Base-by-base conservation (phyloP, 2,329 filamentous ascomycete genomes). In the Colletotrichum acutatum region DNA sequence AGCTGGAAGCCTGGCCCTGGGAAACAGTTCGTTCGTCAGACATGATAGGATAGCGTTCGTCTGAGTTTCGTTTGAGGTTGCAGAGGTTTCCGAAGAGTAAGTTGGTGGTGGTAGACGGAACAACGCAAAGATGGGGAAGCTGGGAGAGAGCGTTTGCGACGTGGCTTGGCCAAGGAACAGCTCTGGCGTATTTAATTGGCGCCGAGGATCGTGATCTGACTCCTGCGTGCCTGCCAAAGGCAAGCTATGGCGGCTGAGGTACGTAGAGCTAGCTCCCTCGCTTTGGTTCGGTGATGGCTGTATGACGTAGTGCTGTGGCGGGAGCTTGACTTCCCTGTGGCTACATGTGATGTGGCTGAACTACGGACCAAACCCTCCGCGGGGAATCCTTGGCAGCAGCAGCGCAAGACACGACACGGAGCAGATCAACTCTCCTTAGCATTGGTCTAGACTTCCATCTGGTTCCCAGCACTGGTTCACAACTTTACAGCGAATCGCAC, bases 291-390 rank as follows among this genome's bases (percentile, higher is more conserved):
- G 60, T 73, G 71, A 73, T 73, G 71, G 49, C 66, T 65, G n/a
- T 52, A 73, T 73, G 71, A 73, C 71, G 71, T 70, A 62, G 49
- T 30, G 11, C 2, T 61, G 71, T 70, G 71, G 71, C 71, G 70
- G 11, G 22, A 53, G 58, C 37, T 26, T 16, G 34, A 49, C 12
- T 16, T 11, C 12, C 9, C 14, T 56, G 37, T 56, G 37, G 32
- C 34, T 32, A 22, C 24, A 61, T 66, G 66, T 57, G 66, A 71
- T 52, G 60, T 70, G 66, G 32, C 59, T 56, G 26, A n/a, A 46
- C 4, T 11, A n/a, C 30, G 61, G 62, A 24, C 19, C 24, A 46
- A 16, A 42, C 1, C 4, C 5, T 28, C 53, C 52, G 11, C 3
- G 6, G 14, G 5, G 12, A n/a, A 28, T 14, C 2, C 53, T 56